Base-by-base conservation (phyloP, 1,139 yeast species). In the Taiozyma onychis region DNA sequence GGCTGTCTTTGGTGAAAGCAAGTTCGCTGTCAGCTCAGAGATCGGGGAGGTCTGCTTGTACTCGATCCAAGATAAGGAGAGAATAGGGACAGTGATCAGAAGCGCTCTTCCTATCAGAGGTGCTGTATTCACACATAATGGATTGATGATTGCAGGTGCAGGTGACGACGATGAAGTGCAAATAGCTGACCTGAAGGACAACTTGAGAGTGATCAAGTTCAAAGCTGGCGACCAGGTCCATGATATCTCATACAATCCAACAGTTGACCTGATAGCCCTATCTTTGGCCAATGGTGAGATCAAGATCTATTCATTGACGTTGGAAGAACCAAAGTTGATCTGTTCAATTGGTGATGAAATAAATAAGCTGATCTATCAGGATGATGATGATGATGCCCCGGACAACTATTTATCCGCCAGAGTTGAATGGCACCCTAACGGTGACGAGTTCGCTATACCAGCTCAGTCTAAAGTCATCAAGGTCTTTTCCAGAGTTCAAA, bases 131-230 rank as follows among this genome's bases (percentile, higher is more conserved):
- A 80, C 88, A 44, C 87, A 85, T 53, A 86, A 82, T 53, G 96
- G 91, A 0, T 74, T 78, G 47, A 76, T 86, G 69, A 71, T 81
- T 3, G 79, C 88, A 1, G 76, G 83, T 50, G 93, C 89, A 30
- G 95, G 96, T 48, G 95, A 88, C 60, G 95, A 87, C 54, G 76
- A 78, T 48, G 80, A 81, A 54, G 72, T 87, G 50, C 72, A 75
- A 10, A 61, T 88, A 2, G 70, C 87, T 4, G 83, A 80, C 54
- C 60, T 78, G 18, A 69, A 67, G n/a, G 73, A 74, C 42, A 69
- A 70, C 27, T 62, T 67, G 3, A 59, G 62, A 13, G 63, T 69
- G 2, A 61, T 67, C 27, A 69, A 67, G 35, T 58, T 82, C 22
- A 63, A 69, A 13, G 61, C 79, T 7, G 73, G 75, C 6, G 88